phyloP scores from a whole-genome alignment of 257 asterid genomes.

The Voacanga thouarsii region DNA sequence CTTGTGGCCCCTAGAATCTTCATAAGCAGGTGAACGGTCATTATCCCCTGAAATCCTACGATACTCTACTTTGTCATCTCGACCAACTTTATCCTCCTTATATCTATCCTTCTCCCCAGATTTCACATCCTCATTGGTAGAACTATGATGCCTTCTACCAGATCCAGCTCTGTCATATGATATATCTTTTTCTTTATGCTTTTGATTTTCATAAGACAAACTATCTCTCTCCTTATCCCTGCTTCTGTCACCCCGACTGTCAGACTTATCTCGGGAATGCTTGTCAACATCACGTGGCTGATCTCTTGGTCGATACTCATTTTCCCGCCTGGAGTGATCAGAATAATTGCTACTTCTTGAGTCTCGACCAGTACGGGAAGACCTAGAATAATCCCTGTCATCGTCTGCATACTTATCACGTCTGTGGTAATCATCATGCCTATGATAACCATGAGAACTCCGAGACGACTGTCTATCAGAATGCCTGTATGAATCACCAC shows the following conservation, averaged over 20 bases:
- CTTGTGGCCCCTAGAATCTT: slow-evolving; percentile 43
- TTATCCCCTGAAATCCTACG: slow-evolving; percentile 37
- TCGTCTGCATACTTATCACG: slow-evolving; percentile 59
- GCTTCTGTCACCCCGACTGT: slow-evolving; percentile 39
- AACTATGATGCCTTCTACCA: slow-evolving; percentile 46
- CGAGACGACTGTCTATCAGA: slow-evolving; percentile 62
- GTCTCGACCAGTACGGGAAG: slow-evolving; percentile 58
- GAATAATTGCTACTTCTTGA: slow-evolving; percentile 33
- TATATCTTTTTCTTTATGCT: slow-evolving; percentile 31
- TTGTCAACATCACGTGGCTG: slow-evolving; percentile 40
- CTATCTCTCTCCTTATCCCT: slow-evolving; percentile 40
- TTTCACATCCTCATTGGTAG: slow-evolving; percentile 34
- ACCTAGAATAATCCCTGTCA: slow-evolving; percentile 64
- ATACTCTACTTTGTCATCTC: slow-evolving; percentile 43
- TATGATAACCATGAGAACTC: slow-evolving; percentile 35
- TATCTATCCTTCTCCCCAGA: slow-evolving; percentile 34
- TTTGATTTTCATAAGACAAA: slow-evolving; percentile 7
- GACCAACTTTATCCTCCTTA: slow-evolving; percentile 45
- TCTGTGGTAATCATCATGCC: slow-evolving; percentile 53
- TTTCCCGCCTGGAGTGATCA: slow-evolving; percentile 47
- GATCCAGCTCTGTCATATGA: slow-evolving; percentile 55
- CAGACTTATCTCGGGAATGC: slow-evolving; percentile 48
- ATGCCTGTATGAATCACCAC: slow-evolving; percentile 50
- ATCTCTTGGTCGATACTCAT: slow-evolving; percentile 52
- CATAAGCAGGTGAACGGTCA: slow-evolving; percentile 48